Evolutionary conservation across 768 basidiomycete species (phyloP).

Genomic region (Leccinellum rugosiceps): DNA sequence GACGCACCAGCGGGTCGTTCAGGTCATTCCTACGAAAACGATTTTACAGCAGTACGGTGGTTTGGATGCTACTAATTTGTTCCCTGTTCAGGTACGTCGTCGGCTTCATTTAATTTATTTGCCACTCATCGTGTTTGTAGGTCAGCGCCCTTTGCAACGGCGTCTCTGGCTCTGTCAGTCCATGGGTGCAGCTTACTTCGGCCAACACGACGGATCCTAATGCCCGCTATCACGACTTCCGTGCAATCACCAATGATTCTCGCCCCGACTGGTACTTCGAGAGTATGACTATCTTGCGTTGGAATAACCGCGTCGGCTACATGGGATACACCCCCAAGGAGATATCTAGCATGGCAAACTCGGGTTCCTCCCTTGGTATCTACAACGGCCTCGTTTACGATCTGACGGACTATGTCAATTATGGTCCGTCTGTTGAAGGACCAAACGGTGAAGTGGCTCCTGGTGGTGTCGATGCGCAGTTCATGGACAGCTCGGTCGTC

Average conservation of each 20-base stretch:
- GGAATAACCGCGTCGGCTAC: conserved; percentile 84
- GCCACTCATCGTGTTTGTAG: conserved; percentile 33
- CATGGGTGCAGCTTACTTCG: conserved; percentile 75
- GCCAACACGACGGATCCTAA: conserved; percentile 75
- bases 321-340: conserved; percentile 78
- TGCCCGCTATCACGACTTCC: conserved; percentile 93
- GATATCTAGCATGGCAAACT: conserved; percentile 64
- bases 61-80: conserved; percentile 63
- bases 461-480: conserved; percentile 45
- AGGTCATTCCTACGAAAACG: conserved; percentile 70
- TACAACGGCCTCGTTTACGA: conserved; percentile 88
- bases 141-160: conserved; percentile 94
- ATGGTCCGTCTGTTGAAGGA: conserved; percentile 53
- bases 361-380: conserved; percentile 71
- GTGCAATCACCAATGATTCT: conserved; percentile 80
- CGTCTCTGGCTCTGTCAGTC: conserved; percentile 72
- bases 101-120: not conserved
- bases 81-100: conserved; percentile 84
- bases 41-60: conserved; percentile 87
- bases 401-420: conserved; percentile 72
- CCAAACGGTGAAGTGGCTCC: conserved; percentile 48
- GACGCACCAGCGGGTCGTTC: conserved; percentile 64
- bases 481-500: conserved; percentile 71
- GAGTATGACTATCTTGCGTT: conserved; percentile 90
- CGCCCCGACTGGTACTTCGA: conserved; percentile 99